phyloP scores from a whole-genome alignment of 148 eudicot genomes.

The Fagopyrum tataricum region DNA sequence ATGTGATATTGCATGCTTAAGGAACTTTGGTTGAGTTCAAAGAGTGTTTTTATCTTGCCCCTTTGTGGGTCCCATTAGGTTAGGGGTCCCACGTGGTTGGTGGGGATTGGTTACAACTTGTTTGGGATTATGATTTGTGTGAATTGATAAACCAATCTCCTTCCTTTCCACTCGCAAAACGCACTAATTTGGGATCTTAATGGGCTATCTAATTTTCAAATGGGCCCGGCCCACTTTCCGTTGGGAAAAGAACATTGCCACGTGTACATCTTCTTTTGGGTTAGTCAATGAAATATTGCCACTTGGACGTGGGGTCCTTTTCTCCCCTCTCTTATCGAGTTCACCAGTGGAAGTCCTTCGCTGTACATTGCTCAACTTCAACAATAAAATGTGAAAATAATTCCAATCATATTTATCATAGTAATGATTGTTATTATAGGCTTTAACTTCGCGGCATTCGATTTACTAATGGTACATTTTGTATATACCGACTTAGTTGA shows the following conservation, averaged over 20 bases:
- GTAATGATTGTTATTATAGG: too few relatives aligned
- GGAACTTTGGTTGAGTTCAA: not conserved
- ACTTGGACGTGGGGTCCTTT: not conserved
- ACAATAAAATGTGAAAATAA: too few relatives aligned
- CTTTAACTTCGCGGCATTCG: too few relatives aligned
- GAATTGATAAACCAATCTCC: not conserved
- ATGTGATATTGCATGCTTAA: not conserved
- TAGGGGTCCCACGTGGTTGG: not conserved
- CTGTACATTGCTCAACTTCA: too few relatives aligned
- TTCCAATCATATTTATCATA: too few relatives aligned
- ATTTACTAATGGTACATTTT: too few relatives aligned
- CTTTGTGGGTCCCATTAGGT: not conserved
- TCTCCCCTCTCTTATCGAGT: too few relatives aligned
- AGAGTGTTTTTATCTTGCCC: not conserved
- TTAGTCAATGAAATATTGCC: not conserved
- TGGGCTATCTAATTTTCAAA: not conserved
- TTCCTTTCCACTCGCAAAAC: not conserved
- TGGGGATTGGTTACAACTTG: not conserved
- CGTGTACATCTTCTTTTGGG: not conserved
- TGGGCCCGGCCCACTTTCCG: not conserved
- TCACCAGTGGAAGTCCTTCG: too few relatives aligned
- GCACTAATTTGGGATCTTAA: conserved; percentile 3
- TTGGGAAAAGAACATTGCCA: not conserved
- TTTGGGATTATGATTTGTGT: not conserved
- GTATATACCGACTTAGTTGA: too few relatives aligned